These are phyloP conservation scores for Leptographium wingfieldii DNA, from an alignment of 2,329 filamentous ascomycete species.

Conservation along the genomic window DNA sequence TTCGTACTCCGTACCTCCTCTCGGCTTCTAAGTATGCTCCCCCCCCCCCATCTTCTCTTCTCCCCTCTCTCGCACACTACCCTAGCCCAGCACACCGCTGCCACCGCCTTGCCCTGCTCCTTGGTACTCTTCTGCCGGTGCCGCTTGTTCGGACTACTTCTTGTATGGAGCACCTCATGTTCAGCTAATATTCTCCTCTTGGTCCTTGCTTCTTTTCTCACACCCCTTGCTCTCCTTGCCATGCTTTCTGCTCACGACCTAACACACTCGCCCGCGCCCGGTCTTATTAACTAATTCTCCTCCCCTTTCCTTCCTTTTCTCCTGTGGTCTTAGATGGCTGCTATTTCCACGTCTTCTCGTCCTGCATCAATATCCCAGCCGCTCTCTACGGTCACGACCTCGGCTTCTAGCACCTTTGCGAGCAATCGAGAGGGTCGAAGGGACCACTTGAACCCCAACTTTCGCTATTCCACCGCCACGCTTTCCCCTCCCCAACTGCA, in stretches of 20 bases:
- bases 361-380: conserved; percentile 14
- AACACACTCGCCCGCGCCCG: neutral
- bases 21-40: conserved; percentile 1
- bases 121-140: neutral
- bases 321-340: conserved; percentile 30
- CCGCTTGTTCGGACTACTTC: neutral
- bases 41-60: neutral
- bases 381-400: conserved; percentile 8
- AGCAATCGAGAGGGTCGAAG: conserved; percentile 3
- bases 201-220: neutral
- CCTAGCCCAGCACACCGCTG: neutral
- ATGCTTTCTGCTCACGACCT: neutral
- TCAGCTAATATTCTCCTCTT: neutral
- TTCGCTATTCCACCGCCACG: neutral
- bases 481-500: neutral
- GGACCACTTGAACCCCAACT: neutral
- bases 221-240: neutral
- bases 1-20: neutral
- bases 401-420: neutral
- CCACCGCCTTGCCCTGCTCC: neutral
- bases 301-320: neutral
- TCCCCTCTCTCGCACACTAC: neutral
- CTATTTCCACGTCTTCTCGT: conserved; percentile 20
- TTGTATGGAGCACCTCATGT: neutral
- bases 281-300: conserved; percentile 4